Evolutionary conservation across 2,329 filamentous ascomycete species (phyloP).

Genomic region (Claviceps monticola): DNA sequence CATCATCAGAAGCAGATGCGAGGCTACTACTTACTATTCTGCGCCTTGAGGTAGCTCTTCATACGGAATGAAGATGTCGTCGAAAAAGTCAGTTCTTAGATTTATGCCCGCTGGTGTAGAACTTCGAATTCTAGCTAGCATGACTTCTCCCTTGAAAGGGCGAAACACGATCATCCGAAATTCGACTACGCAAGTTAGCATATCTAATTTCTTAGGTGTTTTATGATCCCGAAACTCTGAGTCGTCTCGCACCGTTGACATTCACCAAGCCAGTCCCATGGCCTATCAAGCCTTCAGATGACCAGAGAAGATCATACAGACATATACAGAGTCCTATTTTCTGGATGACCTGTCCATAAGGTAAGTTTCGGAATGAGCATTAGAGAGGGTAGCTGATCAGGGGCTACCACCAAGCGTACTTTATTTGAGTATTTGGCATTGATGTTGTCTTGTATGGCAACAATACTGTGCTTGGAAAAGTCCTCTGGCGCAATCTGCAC

Average conservation of each 20-base stretch:
- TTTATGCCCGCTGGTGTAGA: conserved; percentile 60
- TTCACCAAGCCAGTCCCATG: conserved; percentile 87
- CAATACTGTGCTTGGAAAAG: conserved; percentile 67
- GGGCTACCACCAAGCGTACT: conserved; percentile 24
- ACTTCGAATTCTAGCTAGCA: conserved; percentile 70
- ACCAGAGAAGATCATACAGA: conserved; percentile 78
- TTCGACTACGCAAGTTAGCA: conserved; percentile 45
- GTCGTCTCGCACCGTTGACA: conserved; percentile 56
- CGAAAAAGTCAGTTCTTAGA: conserved; percentile 81
- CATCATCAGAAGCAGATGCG: background rate
- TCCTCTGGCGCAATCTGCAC: conserved; percentile 85
- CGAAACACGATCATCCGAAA: conserved; percentile 90
- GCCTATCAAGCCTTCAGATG: conserved; percentile 86
- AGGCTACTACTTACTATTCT: conserved; percentile 49
- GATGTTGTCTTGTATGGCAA: conserved; percentile 91
- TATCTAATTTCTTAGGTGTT: background rate
- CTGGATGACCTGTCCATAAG: conserved; percentile 55
- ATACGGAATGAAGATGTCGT: conserved; percentile 72
- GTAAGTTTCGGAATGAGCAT: background rate
- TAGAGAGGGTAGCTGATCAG: no score
- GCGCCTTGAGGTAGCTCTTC: conserved; percentile 62
- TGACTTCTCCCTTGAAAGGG: conserved; percentile 88
- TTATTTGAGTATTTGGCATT: conserved; percentile 96
- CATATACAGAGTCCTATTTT: conserved; percentile 89
- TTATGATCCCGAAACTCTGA: background rate